Percentiles rank a stretch among this genome's conserved stretches.
These are phyloP conservation scores for Crithidia fasciculata DNA, from an alignment of 208 protist genomes.

Conservation along the genomic window DNA sequence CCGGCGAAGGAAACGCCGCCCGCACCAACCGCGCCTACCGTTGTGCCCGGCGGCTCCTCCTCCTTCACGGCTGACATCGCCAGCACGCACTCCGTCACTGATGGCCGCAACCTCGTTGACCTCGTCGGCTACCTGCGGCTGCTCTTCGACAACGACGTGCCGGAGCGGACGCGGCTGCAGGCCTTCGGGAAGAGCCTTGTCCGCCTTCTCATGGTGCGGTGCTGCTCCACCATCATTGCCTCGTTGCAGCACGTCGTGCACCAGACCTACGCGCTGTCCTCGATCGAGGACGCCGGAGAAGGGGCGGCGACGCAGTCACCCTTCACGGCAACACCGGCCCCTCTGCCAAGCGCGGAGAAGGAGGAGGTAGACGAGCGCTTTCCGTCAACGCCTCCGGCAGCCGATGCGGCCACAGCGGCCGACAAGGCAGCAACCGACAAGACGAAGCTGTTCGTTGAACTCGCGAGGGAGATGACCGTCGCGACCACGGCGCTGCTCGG, in stretches of 20 bases:
- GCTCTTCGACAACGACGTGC: conserved; percentile 59
- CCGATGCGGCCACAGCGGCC: not conserved
- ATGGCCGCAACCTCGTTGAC: conserved; percentile 45
- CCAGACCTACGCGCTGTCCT: conserved; percentile 46
- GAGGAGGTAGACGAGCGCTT: not conserved
- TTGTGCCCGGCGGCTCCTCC: conserved; percentile 6
- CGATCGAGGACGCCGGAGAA: not conserved
- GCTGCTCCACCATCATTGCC: conserved; percentile 67
- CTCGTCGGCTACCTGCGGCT: conserved; percentile 64
- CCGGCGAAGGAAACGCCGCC: not conserved
- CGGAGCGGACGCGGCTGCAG: conserved; percentile 68
- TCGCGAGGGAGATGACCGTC: conserved; percentile 61
- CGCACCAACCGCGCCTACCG: not conserved
- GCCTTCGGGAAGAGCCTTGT: conserved; percentile 60
- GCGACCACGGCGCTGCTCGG: conserved; percentile 57
- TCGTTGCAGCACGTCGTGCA: conserved; percentile 69
- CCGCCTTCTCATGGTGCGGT: conserved; percentile 74
- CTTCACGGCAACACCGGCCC: not conserved
- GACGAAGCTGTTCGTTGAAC: conserved; percentile 35
- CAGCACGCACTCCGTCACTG: conserved; percentile 3
- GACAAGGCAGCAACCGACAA: not conserved
- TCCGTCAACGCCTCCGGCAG: not conserved
- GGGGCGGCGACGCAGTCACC: not conserved
- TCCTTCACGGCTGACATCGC: conserved; percentile 32
- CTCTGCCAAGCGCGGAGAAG: not conserved